A percentile compares a stretch with the other conserved stretches of the same genome.
Conservation (phyloP, 495 filamentous ascomycete genomes). For the Xylaria telfairii region DNA sequence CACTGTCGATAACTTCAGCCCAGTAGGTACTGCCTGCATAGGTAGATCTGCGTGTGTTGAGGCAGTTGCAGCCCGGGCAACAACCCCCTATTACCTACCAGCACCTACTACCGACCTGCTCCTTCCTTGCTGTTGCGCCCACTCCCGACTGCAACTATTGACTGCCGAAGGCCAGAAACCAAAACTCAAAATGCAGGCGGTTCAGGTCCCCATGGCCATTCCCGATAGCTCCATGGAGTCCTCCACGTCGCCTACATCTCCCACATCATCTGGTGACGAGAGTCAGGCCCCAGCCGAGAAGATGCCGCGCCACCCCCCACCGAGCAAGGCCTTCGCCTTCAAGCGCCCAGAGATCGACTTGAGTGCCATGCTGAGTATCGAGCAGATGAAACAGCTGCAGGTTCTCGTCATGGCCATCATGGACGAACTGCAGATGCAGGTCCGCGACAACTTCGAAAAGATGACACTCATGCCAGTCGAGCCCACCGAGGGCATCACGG, state of each 20-base stretch:
- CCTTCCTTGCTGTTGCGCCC: neutral
- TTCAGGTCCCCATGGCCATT: neutral
- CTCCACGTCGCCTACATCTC: constrained; percentile 16
- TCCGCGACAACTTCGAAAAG: constrained; percentile 54
- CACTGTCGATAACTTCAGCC: neutral
- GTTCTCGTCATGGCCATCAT: constrained; percentile 50
- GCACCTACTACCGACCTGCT: constrained; percentile 3
- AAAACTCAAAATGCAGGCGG: constrained; percentile 14
- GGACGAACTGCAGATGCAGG: constrained; percentile 55
- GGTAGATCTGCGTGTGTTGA: neutral
- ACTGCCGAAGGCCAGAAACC: neutral
- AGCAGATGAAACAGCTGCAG: constrained; percentile 33
- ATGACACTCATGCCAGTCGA: constrained; percentile 29
- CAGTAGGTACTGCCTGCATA: neutral
- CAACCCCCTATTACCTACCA: neutral
- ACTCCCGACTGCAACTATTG: neutral
- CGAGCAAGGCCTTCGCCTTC: constrained; percentile 18
- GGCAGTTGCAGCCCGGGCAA: neutral
- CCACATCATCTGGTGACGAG: constrained; percentile 34
- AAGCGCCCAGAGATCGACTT: constrained; percentile 33
- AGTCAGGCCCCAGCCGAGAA: constrained; percentile 21
- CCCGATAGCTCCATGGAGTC: constrained; percentile 1
- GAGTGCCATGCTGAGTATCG: constrained; percentile 27
- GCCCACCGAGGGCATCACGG: constrained; percentile 31
- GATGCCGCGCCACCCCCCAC: constrained; percentile 30